Base-by-base conservation (phyloP, 1,284 basidiomycete species). In the Paramarasmius palmivorus region DNA sequence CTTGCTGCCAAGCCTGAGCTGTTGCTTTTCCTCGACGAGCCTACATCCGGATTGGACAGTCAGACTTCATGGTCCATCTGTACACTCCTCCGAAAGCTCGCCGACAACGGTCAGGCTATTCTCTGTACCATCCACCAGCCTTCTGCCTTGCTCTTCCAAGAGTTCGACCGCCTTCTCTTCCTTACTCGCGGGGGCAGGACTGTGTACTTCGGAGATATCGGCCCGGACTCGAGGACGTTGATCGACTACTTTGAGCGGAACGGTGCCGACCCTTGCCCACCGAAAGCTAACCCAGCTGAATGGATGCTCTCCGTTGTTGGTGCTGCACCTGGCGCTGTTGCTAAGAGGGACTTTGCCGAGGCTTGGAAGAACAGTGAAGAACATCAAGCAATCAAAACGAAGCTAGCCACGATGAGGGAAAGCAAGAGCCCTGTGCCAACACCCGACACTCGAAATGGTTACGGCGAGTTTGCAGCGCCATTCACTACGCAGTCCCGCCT, bases 111-210 rank as follows among this genome's bases (percentile, higher is more conserved):
- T 19, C 86, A 87, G 68, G 74, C 76, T 10, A 79, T 79, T 56
- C 69, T 82, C 26, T 77, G 75, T 69, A 76, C 75, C n/a, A 78
- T 79, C 57, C 86, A 88, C 65, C 86, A 88, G 62, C 86, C 86
- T 36, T 76, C 74, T 1, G 72, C 73, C 1, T 73, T 77, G 61
- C 64, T 78, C 10, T 78, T 79, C 68, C 73, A 78, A 60, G 75
- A 77, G 23, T 88, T 90, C 63, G 77, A 79, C 57, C 57, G 74
- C 19, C 64, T 79, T 9, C 59, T 79, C n/a, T 66, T 79, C 4
- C 66, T 78, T 20, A 66, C 68, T 29, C 73, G 72, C 58, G 78
- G 78, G 32, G 78, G 78, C 2, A 68, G 78, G 66, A 81, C 73
- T 14, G 76, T 78, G 4, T 81, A 80, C 66, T 82, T 81, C 54